These are phyloP conservation scores for Pseudogymnoascus sp. DNA, from an alignment of 2,329 filamentous ascomycete genomes.

Conservation along the genomic window DNA sequence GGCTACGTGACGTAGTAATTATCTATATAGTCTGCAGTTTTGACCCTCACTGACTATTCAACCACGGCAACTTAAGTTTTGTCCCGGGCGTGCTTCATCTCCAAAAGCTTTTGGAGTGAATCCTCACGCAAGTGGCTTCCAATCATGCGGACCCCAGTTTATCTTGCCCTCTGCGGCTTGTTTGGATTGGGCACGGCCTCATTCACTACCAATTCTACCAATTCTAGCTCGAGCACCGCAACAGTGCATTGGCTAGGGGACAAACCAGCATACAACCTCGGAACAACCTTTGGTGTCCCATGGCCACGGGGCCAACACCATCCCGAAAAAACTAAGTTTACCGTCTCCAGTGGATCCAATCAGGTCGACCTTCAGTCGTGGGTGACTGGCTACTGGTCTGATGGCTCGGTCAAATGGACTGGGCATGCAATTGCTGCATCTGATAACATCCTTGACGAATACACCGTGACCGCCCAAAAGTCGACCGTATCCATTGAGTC, in stretches of 20 bases:
- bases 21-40: neutral
- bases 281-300: slow-evolving; percentile 20
- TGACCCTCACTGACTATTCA: neutral
- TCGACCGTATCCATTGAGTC: slow-evolving; percentile 5
- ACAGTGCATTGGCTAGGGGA: slow-evolving; percentile 18
- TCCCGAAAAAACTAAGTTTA: slow-evolving; percentile 15
- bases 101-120: neutral
- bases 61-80: neutral
- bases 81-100: neutral
- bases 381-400: slow-evolving; percentile 52
- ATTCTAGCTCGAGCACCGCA: neutral
- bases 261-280: slow-evolving; percentile 15
- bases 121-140: neutral
- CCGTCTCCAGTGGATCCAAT: slow-evolving; percentile 9
- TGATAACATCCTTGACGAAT: slow-evolving; percentile 34
- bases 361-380: slow-evolving; percentile 42
- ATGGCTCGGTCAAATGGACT: slow-evolving; percentile 56
- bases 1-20: neutral
- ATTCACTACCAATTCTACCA: neutral
- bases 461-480: slow-evolving; percentile 32
- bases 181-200: neutral
- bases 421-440: slow-evolving; percentile 43
- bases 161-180: neutral
- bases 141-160: slow-evolving; percentile 3
- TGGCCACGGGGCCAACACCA: slow-evolving; percentile 16